Evolutionary conservation across 108 stramenopile species (phyloP), one percentile per base, ranked within the genome.

Genomic region (Pseudonitzschia pungens): DNA sequence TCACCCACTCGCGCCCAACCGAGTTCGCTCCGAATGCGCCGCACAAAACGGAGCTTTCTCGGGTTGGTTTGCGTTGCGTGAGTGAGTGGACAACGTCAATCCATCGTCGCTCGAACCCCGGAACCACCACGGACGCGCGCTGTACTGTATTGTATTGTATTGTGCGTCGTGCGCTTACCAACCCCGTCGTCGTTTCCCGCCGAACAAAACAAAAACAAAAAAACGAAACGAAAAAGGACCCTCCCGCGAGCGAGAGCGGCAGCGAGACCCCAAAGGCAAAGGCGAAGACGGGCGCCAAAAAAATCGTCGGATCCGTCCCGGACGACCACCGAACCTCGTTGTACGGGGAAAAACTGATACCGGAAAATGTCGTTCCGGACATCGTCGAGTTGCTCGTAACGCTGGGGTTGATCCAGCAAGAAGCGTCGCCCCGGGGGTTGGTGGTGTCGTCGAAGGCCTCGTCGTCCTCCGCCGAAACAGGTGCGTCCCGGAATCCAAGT

Each of bases 311-410:
- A 28, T 15, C 20, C 12, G 20, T 26, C n/a, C 6, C 24, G n/a
- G n/a, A n/a, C 31, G 68, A 48, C 24, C n/a, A 18, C 21, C 45
- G 16, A 18, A 18, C 55, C 52, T 69, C 69, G 22, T 55, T 50
- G 40, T 55, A 24, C 40, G 5, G 27, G 14, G 32, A 53, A 22
- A 69, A 69, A 21, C 20, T 55, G 48, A 56, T 56, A 20, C 54
- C 69, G 20, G 69, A 22, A 14, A 55, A 53, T 43, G 52, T 63
- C 21, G 31, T 73, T 16, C 41, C 56, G 18, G 72, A 79, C 18
- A 70, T 73, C 52, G 26, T 79, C 31, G 78, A 79, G 21, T 45
- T 79, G 11, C 62, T 79, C 8, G 68, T 70, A 9, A 52, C 78
- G 9, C 29, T 64, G 33, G 72, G 72, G 21, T 21, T 79, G 18